Evolutionary conservation across 176 grass and related monocot species (phyloP), one percentile per base, ranked within the genome.

Genomic region (Rhynchospora tenuis): DNA sequence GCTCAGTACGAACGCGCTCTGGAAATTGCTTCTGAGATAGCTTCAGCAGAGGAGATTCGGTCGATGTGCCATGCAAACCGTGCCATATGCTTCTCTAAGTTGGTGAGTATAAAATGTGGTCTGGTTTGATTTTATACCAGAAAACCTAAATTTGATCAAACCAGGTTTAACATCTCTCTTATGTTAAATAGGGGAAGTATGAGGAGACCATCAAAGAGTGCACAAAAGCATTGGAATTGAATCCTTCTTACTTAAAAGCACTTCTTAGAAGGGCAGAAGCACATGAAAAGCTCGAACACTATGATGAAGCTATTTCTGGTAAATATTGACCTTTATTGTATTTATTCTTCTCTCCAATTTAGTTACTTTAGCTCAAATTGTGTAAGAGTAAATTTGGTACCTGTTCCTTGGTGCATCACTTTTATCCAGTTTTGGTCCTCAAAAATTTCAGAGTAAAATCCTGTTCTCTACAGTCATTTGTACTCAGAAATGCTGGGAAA

Each of bases 271-370:
- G 93, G 79, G 93, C 72, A 83, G 91, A 99, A 78, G 96, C 96
- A 66, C 91, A 93, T 81, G 96, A 99, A 86, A 99, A 95, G 78
- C 93, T 95, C 0, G 93, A 99, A 86, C 89, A 93, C 80, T 99
- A 93, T 85, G 96, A 99, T 10, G 96, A 99, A 82, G 91, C 93
- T 86, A 95, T 95, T 92, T 79, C 89, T 71, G 96, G 96, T 99
- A 86, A 85, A 82, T 88, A 42, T 16, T 81, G 7, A 61, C 12
- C 22, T 46, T 29, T 68, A 61, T 82, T 51, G 38, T 46, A 56
- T 83, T 64, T 12, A 59, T 27, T 60, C 60, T 13, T 0, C 48
- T 29, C 52, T 90, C 12, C 17, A 23, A 11, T 83, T 27, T 44
- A 64, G 4, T 52, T 76, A 6, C 69, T 48, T 50, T 27, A 16